A percentile compares a stretch with the other conserved stretches of the same genome.
Conservation (phyloP, 2,329 filamentous ascomycete genomes). For the Aspergillus tanneri region DNA sequence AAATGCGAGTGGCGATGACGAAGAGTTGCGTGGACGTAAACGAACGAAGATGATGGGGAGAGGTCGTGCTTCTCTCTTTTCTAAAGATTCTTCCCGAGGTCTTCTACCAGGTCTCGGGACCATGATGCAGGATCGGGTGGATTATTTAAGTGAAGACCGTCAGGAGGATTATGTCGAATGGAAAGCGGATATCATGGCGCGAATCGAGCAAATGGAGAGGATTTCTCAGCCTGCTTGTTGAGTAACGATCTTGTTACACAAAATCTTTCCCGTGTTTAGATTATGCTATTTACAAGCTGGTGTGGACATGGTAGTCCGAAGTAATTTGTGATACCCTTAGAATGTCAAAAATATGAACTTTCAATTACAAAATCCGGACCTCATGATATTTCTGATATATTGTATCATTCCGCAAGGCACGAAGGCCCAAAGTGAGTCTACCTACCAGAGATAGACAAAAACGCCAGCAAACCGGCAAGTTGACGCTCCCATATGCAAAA, state of each 20-base stretch:
- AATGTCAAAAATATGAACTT: not conserved
- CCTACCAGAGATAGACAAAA: not conserved
- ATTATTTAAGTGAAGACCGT: slow-evolving; percentile 48
- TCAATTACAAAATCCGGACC: not conserved
- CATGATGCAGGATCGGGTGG: slow-evolving; percentile 52
- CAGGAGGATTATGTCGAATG: slow-evolving; percentile 44
- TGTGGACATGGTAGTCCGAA: not conserved
- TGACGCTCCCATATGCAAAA: slow-evolving; percentile 1
- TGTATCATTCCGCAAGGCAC: too few relatives aligned
- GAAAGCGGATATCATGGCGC: slow-evolving; percentile 44
- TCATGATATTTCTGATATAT: not conserved
- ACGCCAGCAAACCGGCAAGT: not conserved
- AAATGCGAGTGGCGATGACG: slow-evolving; percentile 36
- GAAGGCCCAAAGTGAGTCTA: too few relatives aligned
- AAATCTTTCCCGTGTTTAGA: not conserved
- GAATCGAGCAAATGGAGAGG: slow-evolving; percentile 37
- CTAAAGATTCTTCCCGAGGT: slow-evolving; percentile 25
- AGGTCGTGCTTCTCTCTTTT: slow-evolving; percentile 12
- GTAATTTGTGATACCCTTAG: slow-evolving; percentile 5
- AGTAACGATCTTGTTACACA: not conserved
- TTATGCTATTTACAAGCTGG: not conserved
- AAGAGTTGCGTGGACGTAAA: slow-evolving; percentile 31
- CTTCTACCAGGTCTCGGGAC: slow-evolving; percentile 50
- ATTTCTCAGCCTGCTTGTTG: slow-evolving; percentile 2
- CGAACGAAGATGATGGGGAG: slow-evolving; percentile 22